Conservation (phyloP, 2,329 filamentous ascomycete species). For the Aureobasidium sp. region DNA sequence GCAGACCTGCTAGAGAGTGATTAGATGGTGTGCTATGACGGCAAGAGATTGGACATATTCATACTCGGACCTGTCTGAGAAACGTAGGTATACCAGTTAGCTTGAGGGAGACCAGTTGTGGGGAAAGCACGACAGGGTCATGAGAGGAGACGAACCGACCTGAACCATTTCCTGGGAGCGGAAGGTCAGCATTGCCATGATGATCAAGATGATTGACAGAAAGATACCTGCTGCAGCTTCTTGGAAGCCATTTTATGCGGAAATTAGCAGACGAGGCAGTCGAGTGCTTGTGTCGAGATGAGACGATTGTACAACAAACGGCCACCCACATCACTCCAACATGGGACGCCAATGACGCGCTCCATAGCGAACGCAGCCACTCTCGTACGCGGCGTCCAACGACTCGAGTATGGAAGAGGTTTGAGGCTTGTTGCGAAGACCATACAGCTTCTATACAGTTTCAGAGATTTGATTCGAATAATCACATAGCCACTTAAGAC, state of each 20-base stretch:
- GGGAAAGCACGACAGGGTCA: conserved; percentile 7
- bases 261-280: background rate
- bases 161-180: conserved; percentile 94
- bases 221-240: conserved; percentile 33
- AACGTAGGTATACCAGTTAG: conserved; percentile 7
- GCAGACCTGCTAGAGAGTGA: conserved; percentile 53
- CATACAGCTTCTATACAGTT: background rate
- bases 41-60: conserved; percentile 16
- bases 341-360: conserved; percentile 5
- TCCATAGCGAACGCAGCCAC: conserved; percentile 5
- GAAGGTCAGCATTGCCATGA: conserved; percentile 22
- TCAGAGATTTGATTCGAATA: too few relatives aligned
- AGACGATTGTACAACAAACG: conserved; percentile 7
- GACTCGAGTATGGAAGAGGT: background rate
- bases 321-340: conserved; percentile 1
- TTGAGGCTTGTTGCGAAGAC: background rate
- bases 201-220: background rate
- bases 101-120: conserved; percentile 6
- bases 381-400: background rate
- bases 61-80: conserved; percentile 32
- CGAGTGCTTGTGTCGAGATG: background rate
- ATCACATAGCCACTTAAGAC: background rate
- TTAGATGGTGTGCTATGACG: background rate
- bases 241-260: conserved; percentile 36
- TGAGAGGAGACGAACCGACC: conserved; percentile 69